Evolutionary conservation across 257 asterid species (phyloP).

Genomic region (Euphrasia confusa): DNA sequence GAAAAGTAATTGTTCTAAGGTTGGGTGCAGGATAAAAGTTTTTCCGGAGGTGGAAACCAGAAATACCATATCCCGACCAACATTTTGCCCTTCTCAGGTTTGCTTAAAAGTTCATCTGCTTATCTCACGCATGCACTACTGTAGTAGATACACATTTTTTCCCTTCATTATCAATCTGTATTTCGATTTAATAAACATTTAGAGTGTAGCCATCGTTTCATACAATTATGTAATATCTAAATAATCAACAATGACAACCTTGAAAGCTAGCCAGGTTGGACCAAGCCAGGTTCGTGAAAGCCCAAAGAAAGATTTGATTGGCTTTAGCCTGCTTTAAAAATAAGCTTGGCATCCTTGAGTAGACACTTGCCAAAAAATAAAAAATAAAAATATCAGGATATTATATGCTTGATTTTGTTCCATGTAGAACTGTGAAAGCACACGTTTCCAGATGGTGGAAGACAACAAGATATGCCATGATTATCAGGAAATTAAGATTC

Average conservation of each 20-base stretch:
- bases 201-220: not conserved
- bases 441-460: constrained; percentile 71
- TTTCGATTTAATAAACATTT: constrained; percentile 6
- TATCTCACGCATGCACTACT: constrained; percentile 4
- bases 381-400: constrained; percentile 3
- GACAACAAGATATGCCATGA: constrained; percentile 81
- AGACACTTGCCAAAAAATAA: not conserved
- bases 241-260: constrained; percentile 11
- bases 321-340: constrained; percentile 14
- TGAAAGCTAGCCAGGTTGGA: constrained; percentile 19
- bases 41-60: constrained; percentile 94
- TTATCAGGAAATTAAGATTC: constrained; percentile 96
- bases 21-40: constrained; percentile 63
- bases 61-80: constrained; percentile 66
- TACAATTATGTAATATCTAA: not conserved
- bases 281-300: constrained; percentile 9
- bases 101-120: constrained; percentile 24
- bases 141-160: not conserved
- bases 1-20: too few species aligned
- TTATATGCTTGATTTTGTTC: constrained; percentile 17
- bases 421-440: constrained; percentile 75
- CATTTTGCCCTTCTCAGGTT: constrained; percentile 87
- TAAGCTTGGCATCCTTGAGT: not conserved
- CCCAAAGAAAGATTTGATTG: not conserved
- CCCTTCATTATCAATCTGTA: not conserved